These are phyloP conservation scores for Eimeria falciformis DNA, from an alignment of 169 alveolate genomes.

Conservation along the genomic window DNA sequence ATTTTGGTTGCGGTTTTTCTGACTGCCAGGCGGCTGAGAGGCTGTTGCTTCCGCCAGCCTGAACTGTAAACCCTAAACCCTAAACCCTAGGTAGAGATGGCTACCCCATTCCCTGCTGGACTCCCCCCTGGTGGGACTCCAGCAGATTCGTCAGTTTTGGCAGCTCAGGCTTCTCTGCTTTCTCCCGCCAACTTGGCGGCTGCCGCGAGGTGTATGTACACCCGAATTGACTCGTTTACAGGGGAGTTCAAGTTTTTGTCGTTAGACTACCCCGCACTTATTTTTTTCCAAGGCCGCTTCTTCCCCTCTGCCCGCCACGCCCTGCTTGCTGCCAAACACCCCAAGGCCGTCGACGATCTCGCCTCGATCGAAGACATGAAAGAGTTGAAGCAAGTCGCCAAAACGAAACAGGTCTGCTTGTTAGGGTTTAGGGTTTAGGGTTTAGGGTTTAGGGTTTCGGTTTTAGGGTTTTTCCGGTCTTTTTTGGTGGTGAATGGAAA, in stretches of 20 bases:
- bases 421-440: conserved; percentile 29
- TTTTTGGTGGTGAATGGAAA: neutral
- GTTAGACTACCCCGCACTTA: conserved; percentile 61
- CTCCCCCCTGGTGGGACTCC: neutral
- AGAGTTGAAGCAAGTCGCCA: conserved; percentile 59
- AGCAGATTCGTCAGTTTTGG: neutral
- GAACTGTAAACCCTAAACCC: conserved; percentile 45
- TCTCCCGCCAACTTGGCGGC: conserved; percentile 72
- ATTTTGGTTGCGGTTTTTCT: no score
- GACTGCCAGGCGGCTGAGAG: no score
- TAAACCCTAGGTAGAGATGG: conserved; percentile 28
- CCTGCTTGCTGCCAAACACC: conserved; percentile 63
- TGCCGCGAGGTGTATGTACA: conserved; percentile 77
- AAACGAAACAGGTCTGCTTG: conserved; percentile 52
- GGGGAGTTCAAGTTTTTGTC: conserved; percentile 75
- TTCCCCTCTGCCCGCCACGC: conserved; percentile 79
- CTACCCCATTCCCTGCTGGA: conserved; percentile 49
- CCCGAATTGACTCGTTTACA: conserved; percentile 78
- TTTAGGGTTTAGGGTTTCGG: conserved; percentile 57
- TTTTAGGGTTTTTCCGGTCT: conserved; percentile 24
- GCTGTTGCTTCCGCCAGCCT: no score
- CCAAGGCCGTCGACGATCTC: conserved; percentile 59
- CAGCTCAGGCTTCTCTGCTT: conserved; percentile 6
- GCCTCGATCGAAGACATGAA: conserved; percentile 45
- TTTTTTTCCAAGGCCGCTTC: conserved; percentile 70